These are phyloP conservation scores for Vigna trinervia DNA, from an alignment of 306 rosid species.

Conservation along the genomic window DNA sequence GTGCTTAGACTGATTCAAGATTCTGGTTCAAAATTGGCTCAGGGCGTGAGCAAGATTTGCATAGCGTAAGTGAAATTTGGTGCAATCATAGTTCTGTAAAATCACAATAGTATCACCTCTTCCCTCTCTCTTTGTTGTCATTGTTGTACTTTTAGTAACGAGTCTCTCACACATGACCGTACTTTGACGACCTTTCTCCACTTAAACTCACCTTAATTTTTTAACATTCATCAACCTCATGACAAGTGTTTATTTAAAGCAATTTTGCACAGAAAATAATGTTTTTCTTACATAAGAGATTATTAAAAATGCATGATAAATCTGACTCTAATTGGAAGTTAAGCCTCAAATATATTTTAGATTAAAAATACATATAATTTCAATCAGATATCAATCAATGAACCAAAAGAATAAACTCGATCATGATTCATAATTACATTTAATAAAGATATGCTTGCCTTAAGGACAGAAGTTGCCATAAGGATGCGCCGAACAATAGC, in stretches of 20 bases:
- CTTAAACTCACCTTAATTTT: background rate
- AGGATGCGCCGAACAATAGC: slow-evolving; percentile 93
- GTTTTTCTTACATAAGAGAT: background rate
- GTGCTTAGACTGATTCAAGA: too few relatives aligned
- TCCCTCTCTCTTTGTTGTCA: too few relatives aligned
- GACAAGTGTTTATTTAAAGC: background rate
- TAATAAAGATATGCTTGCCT: slow-evolving; percentile 61
- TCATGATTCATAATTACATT: slow-evolving; percentile 30
- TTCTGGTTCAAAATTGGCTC: too few relatives aligned
- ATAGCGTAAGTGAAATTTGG: too few relatives aligned
- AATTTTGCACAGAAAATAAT: background rate
- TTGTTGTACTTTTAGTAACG: too few relatives aligned
- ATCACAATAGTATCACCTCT: too few relatives aligned
- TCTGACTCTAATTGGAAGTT: background rate
- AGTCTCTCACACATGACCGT: too few relatives aligned
- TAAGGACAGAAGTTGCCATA: slow-evolving; percentile 94
- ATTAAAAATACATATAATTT: background rate
- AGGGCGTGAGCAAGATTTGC: too few relatives aligned
- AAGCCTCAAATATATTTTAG: slow-evolving; percentile 6
- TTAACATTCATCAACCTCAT: background rate
- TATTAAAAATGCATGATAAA: background rate
- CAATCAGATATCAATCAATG: slow-evolving; percentile 3
- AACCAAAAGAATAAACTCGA: slow-evolving; percentile 29
- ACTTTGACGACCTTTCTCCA: too few relatives aligned
- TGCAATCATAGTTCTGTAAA: too few relatives aligned